Evolutionary conservation across 1,284 basidiomycete genomes (phyloP).

Genomic region (Heterobasidion annosum): DNA sequence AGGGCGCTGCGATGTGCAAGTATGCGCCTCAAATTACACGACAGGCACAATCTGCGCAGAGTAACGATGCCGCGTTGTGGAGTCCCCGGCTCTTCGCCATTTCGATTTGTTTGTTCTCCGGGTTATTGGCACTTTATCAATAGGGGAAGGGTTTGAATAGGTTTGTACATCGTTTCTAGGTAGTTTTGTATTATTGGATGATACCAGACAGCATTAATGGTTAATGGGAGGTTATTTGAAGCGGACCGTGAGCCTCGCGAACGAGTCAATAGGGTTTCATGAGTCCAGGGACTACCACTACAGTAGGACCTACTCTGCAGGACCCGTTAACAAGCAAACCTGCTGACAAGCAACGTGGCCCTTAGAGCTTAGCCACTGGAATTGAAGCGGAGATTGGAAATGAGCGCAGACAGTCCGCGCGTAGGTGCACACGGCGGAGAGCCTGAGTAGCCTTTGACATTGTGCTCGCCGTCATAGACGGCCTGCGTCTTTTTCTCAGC

Average conservation of each 20-base stretch:
- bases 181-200: not conserved
- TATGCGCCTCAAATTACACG: not conserved
- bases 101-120: not conserved
- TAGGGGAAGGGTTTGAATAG: not conserved
- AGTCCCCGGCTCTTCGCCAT: not conserved
- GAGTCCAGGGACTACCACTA: too few relatives aligned
- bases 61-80: not conserved
- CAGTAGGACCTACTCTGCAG: too few relatives aligned
- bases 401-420: not conserved
- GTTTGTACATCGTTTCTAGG: not conserved
- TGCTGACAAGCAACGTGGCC: too few relatives aligned
- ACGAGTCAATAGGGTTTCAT: too few relatives aligned
- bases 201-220: too few relatives aligned
- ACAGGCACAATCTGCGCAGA: not conserved
- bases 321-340: too few relatives aligned
- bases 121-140: not conserved
- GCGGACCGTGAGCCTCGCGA: too few relatives aligned
- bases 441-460: slow-evolving; percentile 1
- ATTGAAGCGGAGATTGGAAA: not conserved
- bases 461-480: slow-evolving; percentile 24
- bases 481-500: slow-evolving; percentile 22
- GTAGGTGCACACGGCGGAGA: not conserved
- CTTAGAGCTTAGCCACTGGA: not conserved
- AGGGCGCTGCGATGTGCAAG: slow-evolving; percentile 29
- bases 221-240: too few relatives aligned